These are phyloP conservation scores for Rhizopus delemar DNA, from an alignment of 371 early-diverging fungal genomes.

Conservation along the genomic window DNA sequence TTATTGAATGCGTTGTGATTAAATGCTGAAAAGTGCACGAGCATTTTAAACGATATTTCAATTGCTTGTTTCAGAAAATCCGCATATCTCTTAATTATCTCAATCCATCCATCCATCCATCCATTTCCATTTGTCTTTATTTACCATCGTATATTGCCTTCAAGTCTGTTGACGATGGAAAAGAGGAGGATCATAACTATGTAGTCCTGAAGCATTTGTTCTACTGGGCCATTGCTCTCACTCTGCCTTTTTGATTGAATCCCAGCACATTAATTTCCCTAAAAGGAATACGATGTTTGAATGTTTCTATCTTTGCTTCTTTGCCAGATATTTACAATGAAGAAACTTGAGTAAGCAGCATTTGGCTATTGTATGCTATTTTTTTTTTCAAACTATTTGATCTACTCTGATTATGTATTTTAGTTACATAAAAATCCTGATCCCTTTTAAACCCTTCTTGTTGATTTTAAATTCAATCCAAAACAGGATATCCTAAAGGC, in stretches of 20 bases:
- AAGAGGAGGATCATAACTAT: neutral
- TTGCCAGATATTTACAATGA: too few species aligned
- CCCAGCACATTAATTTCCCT: neutral
- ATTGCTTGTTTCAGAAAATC: neutral
- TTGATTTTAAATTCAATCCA: too few species aligned
- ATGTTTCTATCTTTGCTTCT: too few species aligned
- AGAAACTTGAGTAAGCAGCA: too few species aligned
- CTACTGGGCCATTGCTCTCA: neutral
- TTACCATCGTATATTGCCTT: slow-evolving; percentile 5
- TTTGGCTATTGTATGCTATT: too few species aligned
- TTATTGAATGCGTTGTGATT: neutral
- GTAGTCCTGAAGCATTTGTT: neutral
- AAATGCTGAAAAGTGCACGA: neutral
- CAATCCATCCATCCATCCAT: slow-evolving; percentile 8
- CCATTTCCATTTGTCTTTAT: neutral
- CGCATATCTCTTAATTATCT: neutral
- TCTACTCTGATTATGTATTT: too few species aligned
- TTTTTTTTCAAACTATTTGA: too few species aligned
- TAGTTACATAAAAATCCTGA: too few species aligned
- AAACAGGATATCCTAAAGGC: too few species aligned
- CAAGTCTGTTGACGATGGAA: slow-evolving; percentile 11
- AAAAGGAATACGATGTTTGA: neutral
- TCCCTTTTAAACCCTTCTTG: too few species aligned
- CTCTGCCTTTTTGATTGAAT: neutral
- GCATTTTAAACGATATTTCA: neutral